Conservation (phyloP, 305 asterid species). For the Fraxinus paxiana region DNA sequence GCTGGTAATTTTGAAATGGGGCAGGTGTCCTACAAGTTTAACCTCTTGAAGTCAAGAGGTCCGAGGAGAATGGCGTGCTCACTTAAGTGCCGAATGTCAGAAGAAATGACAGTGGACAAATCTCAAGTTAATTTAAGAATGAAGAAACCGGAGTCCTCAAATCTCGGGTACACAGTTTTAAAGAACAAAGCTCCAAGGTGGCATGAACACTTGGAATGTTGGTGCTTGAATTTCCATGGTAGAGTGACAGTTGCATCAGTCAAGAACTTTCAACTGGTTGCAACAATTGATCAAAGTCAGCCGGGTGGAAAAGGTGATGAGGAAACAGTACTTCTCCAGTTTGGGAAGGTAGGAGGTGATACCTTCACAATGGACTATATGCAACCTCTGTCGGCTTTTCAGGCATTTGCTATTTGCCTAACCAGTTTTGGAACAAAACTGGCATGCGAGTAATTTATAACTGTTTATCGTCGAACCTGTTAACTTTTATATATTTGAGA, state of each 20-base stretch:
- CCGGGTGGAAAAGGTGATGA: constrained; percentile 76
- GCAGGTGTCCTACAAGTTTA: constrained; percentile 74
- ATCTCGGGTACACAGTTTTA: constrained; percentile 42
- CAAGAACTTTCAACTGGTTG: constrained; percentile 81
- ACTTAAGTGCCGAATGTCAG: constrained; percentile 42
- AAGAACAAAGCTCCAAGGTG: constrained; percentile 90
- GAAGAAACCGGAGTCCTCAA: constrained; percentile 24
- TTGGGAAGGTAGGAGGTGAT: constrained; percentile 78
- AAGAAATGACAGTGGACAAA: constrained; percentile 28
- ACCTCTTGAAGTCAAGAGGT: constrained; percentile 89
- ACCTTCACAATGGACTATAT: constrained; percentile 80
- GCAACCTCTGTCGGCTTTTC: constrained; percentile 84
- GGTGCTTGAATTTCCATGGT: constrained; percentile 97
- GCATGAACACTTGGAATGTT: constrained; percentile 90
- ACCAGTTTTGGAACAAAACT: constrained; percentile 87
- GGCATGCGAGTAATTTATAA: constrained; percentile 57
- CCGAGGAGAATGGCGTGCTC: constrained; percentile 86
- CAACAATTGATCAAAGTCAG: constrained; percentile 69
- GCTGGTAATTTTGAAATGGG: constrained; percentile 82
- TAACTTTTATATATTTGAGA: not conserved
- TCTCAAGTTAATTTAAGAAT: constrained; percentile 25
- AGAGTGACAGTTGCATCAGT: constrained; percentile 95
- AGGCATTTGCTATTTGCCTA: constrained; percentile 85
- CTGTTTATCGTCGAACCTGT: not conserved
- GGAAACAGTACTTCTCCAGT: constrained; percentile 79